Evolutionary conservation across 2,329 filamentous ascomycete genomes (phyloP), one percentile per base, ranked within the genome.

Genomic region (Fusarium secorum): DNA sequence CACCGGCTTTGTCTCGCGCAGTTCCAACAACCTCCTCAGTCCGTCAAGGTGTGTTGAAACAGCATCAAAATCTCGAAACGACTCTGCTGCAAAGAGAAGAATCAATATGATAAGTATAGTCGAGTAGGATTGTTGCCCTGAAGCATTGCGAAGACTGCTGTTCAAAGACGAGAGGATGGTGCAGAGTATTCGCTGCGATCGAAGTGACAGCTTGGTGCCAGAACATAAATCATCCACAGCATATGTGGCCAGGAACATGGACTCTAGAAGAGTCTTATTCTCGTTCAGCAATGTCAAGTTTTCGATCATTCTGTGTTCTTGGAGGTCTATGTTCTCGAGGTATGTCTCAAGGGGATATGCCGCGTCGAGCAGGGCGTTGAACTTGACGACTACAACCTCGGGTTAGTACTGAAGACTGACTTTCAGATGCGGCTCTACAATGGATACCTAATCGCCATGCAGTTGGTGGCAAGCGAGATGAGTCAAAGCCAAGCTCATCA

Each of bases 141-240:
- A n/a, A 7, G 10, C 3, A 7, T 5, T 4, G 7, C 32, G 42
- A 5, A 65, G 26, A 5, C 13, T 41, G 2, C 10, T 38, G 5
- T 65, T 64, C 8, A 65, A 20, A 2, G 60, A 64, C 2, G 62
- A 49, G 5, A 65, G 35, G 3, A 64, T 30, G 10, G 20, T 6
- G 30, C 62, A 36, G 11, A 64, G 60, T 3, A 33, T 3, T 5
- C 30, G 26, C 15, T 58, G 62, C 0, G 62, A 49, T 13, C 20
- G 15, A 1, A 4, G 18, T 7, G 62, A 64, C 1, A 65, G 6
- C 4, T 14, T 17, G 1, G 18, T 18, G 0, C 36, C 38, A 4
- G 5, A 14, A 0, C 15, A 46, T 0, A 64, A 7, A 14, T 65
- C 62, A 1, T 64, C 51, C 4, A 58, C 49, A 0, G 49, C 11